Base-by-base conservation (phyloP, 441 rosid genomes). In the Populus hybrid region DNA sequence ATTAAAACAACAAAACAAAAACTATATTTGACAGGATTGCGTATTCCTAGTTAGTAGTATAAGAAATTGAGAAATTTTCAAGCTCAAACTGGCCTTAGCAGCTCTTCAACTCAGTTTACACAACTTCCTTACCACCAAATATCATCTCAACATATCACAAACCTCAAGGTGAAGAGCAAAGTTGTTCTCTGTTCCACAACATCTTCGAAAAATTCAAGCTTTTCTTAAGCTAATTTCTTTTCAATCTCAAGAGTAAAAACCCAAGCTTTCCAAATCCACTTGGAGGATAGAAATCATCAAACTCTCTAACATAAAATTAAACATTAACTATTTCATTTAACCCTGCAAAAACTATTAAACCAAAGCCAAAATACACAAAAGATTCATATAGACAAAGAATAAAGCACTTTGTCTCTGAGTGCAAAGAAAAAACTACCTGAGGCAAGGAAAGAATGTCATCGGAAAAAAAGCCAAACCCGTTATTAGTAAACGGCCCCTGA, bases 391-490 rank as follows among this genome's bases (percentile, higher is more conserved):
- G 0, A 75, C 35, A 6, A 24, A 20, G 61, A 38, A 73, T 70
- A 40, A 64, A 36, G 50, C 30, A 61, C 66, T 73, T 30, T 40
- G 50, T 40, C 50, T 3, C 12, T 11, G 14, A 40, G 50, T 40
- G 50, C 50, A 40, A 40, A 57, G 9, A 14, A 57, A 71, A 57
- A 30, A 63, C 50, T 79, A 95, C 99, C 92, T 90, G 82, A 64
- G 91, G 79, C 21, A 86, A 74, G 70, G 93, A 89, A 76, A 85
- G 71, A 23, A 71, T 26, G 32, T 86, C 93, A 23, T 74, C 89
- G 73, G 92, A 85, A 70, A 84, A 66, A 24, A 87, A 79, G 78
- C 80, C 83, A 77, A 81, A 78, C 67, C 88, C 92, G 77, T 73
- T 46, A 46, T 14, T 79, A 73, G 81, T 81, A 73, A 73, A 73